Base-by-base conservation (phyloP, 2,329 filamentous ascomycete genomes). In the Parastagonospora nodorum region DNA sequence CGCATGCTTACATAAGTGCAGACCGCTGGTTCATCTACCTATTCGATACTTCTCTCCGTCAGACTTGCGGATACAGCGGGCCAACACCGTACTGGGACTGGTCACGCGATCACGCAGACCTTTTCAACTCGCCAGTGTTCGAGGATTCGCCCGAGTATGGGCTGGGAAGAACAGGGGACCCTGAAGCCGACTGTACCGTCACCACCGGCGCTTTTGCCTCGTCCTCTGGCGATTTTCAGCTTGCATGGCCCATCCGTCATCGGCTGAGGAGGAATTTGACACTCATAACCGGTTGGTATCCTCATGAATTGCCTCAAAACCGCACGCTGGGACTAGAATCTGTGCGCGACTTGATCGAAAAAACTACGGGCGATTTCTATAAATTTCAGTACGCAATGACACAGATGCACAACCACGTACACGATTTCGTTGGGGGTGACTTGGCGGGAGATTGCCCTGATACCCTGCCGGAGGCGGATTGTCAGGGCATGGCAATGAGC, bases 31-130 rank as follows among this genome's bases (percentile, higher is more conserved):
- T 46, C 36, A 46, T 19, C 35, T 33, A 46, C 29, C 32, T 46
- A 46, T 46, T 46, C 36, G 44, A 46, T 19, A 46, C 35, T 8
- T 46, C 44, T 14, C 44, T 46, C 44, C 44, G 36, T 36, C 7
- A 32, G 2, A 46, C 33, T 40, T 46, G 44, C 36, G 36, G 44
- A 5, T 46, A 46, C 28, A 36, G 30, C 31, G 51, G 44, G 15
- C 55, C 48, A 31, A 53, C 37, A 29, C 49, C 48, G 14, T 74
- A 73, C 58, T 74, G 70, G 70, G 69, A 74, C 50, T 74, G 72
- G 72, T 63, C 63, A 5, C 55, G 63, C 5, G 69, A 74, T 41
- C 57, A 55, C 30, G 51, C 51, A 15, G 51, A 60, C 49, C 50
- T 69, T 11, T 56, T 52, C 15, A 31, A 41, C 19, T 61, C 67